Conservation (phyloP, 192 early-diverging fungal genomes). For the Gryganskiella cystojenkinii region DNA sequence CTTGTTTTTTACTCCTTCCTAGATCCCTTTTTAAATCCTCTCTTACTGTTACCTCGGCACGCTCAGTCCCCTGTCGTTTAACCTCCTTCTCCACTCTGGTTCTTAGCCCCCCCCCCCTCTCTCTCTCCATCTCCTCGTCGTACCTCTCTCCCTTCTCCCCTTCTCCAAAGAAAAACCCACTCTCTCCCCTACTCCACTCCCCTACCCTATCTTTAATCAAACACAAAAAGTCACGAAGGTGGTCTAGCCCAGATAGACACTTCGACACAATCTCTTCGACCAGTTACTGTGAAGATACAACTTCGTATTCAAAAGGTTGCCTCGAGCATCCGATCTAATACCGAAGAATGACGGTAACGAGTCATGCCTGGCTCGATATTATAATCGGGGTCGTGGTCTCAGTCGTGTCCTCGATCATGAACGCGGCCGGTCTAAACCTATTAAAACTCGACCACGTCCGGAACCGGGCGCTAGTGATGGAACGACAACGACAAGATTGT, state of each 20-base stretch:
- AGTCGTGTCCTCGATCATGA: conserved; percentile 55
- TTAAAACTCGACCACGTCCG: conserved; percentile 68
- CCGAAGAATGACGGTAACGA: conserved; percentile 35
- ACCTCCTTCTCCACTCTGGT: no score
- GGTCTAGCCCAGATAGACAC: not conserved
- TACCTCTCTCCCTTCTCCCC: not conserved
- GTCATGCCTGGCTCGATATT: conserved; percentile 48
- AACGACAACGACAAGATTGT: conserved; percentile 63
- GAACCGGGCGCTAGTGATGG: conserved; percentile 45
- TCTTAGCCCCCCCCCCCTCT: not conserved
- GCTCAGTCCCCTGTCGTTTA: not conserved
- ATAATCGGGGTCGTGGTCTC: conserved; percentile 58
- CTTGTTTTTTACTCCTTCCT: not conserved
- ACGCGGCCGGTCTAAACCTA: conserved; percentile 67
- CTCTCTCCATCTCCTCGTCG: not conserved
- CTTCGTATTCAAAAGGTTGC: not conserved
- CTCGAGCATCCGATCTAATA: not conserved
- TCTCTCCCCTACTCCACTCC: not conserved
- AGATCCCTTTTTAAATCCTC: not conserved
- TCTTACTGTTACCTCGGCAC: not conserved
- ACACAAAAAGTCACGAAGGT: not conserved
- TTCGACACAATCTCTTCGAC: not conserved
- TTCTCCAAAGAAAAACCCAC: not conserved
- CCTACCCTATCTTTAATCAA: not conserved
- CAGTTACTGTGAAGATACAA: not conserved